Base-by-base conservation (phyloP, 345 rosid genomes). In the Draba incana region DNA sequence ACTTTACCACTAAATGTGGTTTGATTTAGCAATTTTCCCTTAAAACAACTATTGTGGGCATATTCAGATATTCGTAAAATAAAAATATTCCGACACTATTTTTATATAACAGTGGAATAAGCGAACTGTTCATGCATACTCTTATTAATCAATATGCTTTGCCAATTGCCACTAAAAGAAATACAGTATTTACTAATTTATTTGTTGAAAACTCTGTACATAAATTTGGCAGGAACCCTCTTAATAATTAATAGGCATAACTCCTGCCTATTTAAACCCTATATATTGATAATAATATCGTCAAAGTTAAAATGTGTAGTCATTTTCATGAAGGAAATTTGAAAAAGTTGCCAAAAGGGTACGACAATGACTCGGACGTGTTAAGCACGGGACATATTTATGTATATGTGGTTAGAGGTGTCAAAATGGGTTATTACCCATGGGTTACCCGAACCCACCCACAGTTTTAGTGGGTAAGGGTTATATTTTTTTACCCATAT, bases 351-450 rank as follows among this genome's bases (percentile, higher is more conserved):
- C 38, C 45, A 54, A 74, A 74, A 74, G 73, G 38, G 44, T 51
- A 60, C 41, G 63, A 67, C 27, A 66, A 53, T 53, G 78, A 67
- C 72, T 52, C 44, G 10, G 43, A 60, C 68, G 78, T 60, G 68
- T 74, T 54, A 41, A 13, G 43, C 71, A 66, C 61, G 62, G 27
- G 68, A 59, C 72, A 33, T 14, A 10, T 24, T 50, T 31, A 33
- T 62, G 23, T 47, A 12, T 57, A 0, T 65, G 52, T 72, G 76
- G 64, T 72, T 42, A n/a, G n/a, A n/a, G n/a, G n/a, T n/a, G n/a
- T n/a, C n/a, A n/a, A n/a, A n/a, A n/a, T n/a, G n/a, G n/a, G n/a
- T n/a, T n/a, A n/a, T n/a, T n/a, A n/a, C n/a, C n/a, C n/a, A n/a
- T n/a, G n/a, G n/a, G n/a, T n/a, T n/a, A n/a, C n/a, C n/a, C n/a